These are phyloP conservation scores for Pezicula radicicola DNA, from an alignment of 2,329 filamentous ascomycete species.

Conservation along the genomic window DNA sequence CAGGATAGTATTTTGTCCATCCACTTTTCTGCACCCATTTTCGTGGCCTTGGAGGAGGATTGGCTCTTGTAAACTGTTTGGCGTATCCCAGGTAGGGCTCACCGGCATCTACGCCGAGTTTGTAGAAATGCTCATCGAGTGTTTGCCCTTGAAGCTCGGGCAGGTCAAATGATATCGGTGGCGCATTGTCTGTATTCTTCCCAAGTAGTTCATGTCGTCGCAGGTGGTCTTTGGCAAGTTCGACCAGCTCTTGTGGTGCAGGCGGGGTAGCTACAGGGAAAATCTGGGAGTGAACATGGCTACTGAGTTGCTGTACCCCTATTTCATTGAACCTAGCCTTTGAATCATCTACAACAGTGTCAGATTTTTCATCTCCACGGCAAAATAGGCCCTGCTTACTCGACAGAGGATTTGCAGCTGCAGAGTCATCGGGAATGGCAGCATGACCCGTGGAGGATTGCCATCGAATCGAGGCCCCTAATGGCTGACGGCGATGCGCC, in stretches of 20 bases:
- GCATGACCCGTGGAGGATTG: constrained; percentile 32
- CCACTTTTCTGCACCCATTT: constrained; percentile 79
- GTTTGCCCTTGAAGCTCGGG: constrained; percentile 75
- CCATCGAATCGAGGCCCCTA: constrained; percentile 37
- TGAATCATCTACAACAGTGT: constrained; percentile 28
- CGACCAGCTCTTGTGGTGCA: constrained; percentile 69
- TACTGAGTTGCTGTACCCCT: constrained; percentile 89
- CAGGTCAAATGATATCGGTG: constrained; percentile 82
- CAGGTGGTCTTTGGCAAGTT: constrained; percentile 79
- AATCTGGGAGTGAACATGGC: constrained; percentile 76
- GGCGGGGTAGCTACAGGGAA: constrained; percentile 60
- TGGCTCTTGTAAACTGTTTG: constrained; percentile 66
- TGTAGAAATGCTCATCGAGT: constrained; percentile 92
- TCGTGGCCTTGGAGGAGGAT: constrained; percentile 56
- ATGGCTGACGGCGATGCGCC: constrained; percentile 30
- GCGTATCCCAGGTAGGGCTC: constrained; percentile 78
- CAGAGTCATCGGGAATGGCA: constrained; percentile 2
- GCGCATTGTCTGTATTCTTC: constrained; percentile 77
- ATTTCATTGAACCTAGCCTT: constrained; percentile 83
- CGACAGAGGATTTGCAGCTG: constrained; percentile 7
- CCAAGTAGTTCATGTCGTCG: constrained; percentile 81
- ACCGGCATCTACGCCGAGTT: constrained; percentile 79
- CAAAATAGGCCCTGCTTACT: constrained; percentile 10
- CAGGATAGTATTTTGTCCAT: constrained; percentile 87
- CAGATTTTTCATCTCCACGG: too few relatives aligned